These are phyloP conservation scores for Chrysoporthe cubensis DNA, from an alignment of 2,329 filamentous ascomycete species.

Conservation along the genomic window DNA sequence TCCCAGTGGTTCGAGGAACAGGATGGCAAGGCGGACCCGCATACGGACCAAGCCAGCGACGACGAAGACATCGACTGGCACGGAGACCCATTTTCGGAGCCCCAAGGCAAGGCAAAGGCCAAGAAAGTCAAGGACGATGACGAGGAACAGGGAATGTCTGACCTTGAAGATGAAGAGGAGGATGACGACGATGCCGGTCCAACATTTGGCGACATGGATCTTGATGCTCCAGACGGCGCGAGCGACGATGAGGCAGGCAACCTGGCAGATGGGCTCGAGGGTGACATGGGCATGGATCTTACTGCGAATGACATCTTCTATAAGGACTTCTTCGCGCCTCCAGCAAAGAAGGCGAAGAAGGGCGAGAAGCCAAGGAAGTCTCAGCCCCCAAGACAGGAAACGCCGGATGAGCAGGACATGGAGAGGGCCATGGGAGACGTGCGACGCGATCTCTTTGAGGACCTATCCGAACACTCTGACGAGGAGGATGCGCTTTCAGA, in stretches of 20 bases:
- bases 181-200: slow-evolving; percentile 74
- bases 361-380: slow-evolving; percentile 46
- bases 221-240: slow-evolving; percentile 73
- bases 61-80: slow-evolving; percentile 91
- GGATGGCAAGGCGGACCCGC: slow-evolving; percentile 76
- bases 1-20: slow-evolving; percentile 87
- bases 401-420: slow-evolving; percentile 67
- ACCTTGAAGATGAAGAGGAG: slow-evolving; percentile 48
- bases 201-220: slow-evolving; percentile 79
- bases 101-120: slow-evolving; percentile 36
- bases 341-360: slow-evolving; percentile 70
- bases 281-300: slow-evolving; percentile 48
- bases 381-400: slow-evolving; percentile 43
- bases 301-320: slow-evolving; percentile 92
- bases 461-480: slow-evolving; percentile 66
- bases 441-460: slow-evolving; percentile 87
- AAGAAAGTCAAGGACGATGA: slow-evolving; percentile 36
- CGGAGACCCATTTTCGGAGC: slow-evolving; percentile 66
- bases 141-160: slow-evolving; percentile 34
- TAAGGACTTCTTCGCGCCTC: slow-evolving; percentile 90
- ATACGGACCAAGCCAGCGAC: slow-evolving; percentile 75
- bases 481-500: slow-evolving; percentile 69
- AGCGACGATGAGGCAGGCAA: slow-evolving; percentile 64
- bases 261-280: slow-evolving; percentile 56
- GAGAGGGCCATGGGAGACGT: slow-evolving; percentile 85